Conservation (phyloP, 257 asterid species). For the Gentiana dahurica region DNA sequence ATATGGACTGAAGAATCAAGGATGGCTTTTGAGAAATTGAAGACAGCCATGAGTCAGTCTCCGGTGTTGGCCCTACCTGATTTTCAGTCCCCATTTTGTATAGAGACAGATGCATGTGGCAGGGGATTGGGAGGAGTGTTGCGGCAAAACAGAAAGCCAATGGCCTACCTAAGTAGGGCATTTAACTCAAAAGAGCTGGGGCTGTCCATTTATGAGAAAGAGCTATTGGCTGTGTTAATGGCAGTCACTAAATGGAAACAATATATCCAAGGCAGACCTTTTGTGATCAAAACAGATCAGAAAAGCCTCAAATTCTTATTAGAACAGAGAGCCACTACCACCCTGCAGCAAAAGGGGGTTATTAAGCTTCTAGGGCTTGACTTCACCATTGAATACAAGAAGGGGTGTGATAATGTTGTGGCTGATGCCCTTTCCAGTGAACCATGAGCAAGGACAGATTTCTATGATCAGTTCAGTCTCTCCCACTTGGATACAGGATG, state of each 20-base stretch:
- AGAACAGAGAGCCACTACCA: background rate
- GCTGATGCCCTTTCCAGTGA: constrained; percentile 8
- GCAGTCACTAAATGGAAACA: constrained; percentile 1
- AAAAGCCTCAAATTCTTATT: background rate
- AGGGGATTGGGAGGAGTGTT: background rate
- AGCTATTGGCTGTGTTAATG: background rate
- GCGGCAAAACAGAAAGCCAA: background rate
- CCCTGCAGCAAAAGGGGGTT: background rate
- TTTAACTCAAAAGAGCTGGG: background rate
- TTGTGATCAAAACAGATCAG: background rate
- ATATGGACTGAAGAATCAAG: background rate
- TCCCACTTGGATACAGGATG: background rate
- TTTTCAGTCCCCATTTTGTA: background rate
- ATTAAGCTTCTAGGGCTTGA: constrained; percentile 1
- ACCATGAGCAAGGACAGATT: background rate
- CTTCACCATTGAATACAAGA: background rate
- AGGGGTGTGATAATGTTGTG: background rate
- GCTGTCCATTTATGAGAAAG: background rate
- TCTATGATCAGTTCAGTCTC: background rate
- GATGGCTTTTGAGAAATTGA: background rate
- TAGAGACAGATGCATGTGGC: constrained; percentile 7
- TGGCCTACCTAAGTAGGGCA: background rate
- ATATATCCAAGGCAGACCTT: background rate
- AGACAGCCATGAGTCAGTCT: background rate
- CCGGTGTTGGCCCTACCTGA: background rate